Evolutionary conservation across 148 eudicot genomes (phyloP).

Genomic region (Vaccinium corymbosum): DNA sequence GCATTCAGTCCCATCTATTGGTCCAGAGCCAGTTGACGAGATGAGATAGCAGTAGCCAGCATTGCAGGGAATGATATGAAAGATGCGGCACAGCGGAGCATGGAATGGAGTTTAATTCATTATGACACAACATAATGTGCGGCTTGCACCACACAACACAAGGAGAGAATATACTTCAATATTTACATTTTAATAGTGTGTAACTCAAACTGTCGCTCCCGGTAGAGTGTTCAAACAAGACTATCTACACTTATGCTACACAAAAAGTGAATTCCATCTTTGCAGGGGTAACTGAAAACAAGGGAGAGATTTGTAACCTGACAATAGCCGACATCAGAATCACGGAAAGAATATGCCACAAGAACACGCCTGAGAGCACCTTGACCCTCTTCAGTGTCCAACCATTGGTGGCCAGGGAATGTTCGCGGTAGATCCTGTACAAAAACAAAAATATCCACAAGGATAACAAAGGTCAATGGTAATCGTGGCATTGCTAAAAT

Average conservation of each 20-base stretch:
- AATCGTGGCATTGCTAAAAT: not conserved
- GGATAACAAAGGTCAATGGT: not conserved
- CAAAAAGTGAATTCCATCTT: not conserved
- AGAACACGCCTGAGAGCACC: slow-evolving; percentile 93
- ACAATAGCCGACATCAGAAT: slow-evolving; percentile 97
- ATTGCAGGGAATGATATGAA: no score
- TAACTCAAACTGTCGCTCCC: not conserved
- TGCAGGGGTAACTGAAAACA: not conserved
- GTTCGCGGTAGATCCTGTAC: slow-evolving; percentile 91
- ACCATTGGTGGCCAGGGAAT: slow-evolving; percentile 96
- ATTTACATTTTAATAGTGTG: not conserved
- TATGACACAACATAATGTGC: not conserved
- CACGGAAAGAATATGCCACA: slow-evolving; percentile 94
- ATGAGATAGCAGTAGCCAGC: no score
- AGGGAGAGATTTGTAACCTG: slow-evolving; percentile 46
- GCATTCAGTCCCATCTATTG: no score
- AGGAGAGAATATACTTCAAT: not conserved
- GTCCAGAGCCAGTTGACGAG: no score
- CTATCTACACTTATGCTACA: not conserved
- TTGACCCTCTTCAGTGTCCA: slow-evolving; percentile 91
- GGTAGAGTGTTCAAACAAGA: not conserved
- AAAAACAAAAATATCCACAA: not conserved
- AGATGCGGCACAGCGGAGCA: no score
- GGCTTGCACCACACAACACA: not conserved
- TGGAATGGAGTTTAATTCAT: no score